Evolutionary conservation across 2,329 filamentous ascomycete genomes (phyloP), one percentile per base, ranked within the genome.

Genomic region (Aspergillus puulaauensis): DNA sequence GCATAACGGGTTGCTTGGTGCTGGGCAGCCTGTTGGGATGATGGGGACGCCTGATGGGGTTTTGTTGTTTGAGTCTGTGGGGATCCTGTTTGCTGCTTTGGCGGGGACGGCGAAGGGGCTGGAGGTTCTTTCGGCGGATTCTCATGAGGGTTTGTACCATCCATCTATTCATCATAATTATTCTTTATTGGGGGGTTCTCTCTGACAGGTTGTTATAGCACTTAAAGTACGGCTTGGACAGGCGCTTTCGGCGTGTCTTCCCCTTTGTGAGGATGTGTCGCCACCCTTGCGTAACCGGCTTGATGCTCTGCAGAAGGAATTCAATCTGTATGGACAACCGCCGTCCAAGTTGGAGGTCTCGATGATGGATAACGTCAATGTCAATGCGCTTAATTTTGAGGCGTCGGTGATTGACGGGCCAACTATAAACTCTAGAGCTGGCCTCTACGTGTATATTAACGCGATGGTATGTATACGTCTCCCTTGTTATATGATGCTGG

Each of bases 361-460:
- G 40, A 70, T 76, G 57, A 75, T 77, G 57, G 70, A 72, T 1
- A 70, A 71, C 27, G 68, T 79, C 17, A 75, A 79, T 63, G 78
- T 77, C 57, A 74, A 76, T 41, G 74, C 77, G 17, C 70, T 84
- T n/a, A 80, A 84, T 52, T 79, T 84, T 39, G 80, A 84, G 60
- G 74, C 79, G 14, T 76, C 71, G 17, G 75, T 87, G 9, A 78
- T 83, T 24, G 90, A 96, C 50, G 76, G 93, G 9, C 89, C 89
- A 3, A 79, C 86, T 31, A 80, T 88, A 48, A 91, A 90, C 64
- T 90, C 91, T 3, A 84, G 91, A 71, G 90, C 90, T 52, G 92
- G 90, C 5, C 80, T 96, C 55, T 96, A 95, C 69, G 82, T 96
- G 6, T 95, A 93, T 71, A 78, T 97, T 8, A 95, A 92, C 70